phyloP scores from a whole-genome alignment of 805 yeast genomes.

The Zygotorulaspora florentina region DNA sequence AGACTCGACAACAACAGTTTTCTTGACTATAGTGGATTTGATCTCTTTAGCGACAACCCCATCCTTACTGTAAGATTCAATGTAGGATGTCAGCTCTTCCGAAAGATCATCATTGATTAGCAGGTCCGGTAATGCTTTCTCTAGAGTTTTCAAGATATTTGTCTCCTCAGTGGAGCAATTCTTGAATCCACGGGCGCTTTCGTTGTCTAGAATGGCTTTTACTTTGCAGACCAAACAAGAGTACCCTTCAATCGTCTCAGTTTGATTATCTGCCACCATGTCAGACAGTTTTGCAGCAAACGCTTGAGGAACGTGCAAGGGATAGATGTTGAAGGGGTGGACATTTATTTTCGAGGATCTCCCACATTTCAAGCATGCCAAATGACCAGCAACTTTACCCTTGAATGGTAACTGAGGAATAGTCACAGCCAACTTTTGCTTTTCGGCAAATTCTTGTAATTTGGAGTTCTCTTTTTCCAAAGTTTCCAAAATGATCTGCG shows the following conservation, averaged over 20 bases:
- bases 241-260: slow-evolving; percentile 72
- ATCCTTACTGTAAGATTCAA: slow-evolving; percentile 43
- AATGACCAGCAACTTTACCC: slow-evolving; percentile 61
- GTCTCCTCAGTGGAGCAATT: slow-evolving; percentile 30
- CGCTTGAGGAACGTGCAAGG: slow-evolving; percentile 67
- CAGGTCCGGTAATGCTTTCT: slow-evolving; percentile 36
- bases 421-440: slow-evolving; percentile 12
- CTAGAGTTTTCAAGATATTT: slow-evolving; percentile 35
- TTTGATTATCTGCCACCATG: slow-evolving; percentile 52
- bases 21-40: slow-evolving; percentile 64
- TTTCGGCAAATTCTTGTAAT: slow-evolving; percentile 35
- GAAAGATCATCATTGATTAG: slow-evolving; percentile 65
- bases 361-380: slow-evolving; percentile 67
- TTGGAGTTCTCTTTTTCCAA: slow-evolving; percentile 59
- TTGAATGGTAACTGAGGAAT: slow-evolving; percentile 70
- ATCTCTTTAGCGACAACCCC: slow-evolving; percentile 45
- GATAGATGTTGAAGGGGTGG: slow-evolving; percentile 63
- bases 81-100: slow-evolving; percentile 43
- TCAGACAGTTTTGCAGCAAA: slow-evolving; percentile 45
- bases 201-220: slow-evolving; percentile 39
- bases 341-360: slow-evolving; percentile 53
- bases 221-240: slow-evolving; percentile 72
- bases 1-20: slow-evolving; percentile 53
- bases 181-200: slow-evolving; percentile 20
- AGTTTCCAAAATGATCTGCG: slow-evolving; percentile 76